These are phyloP conservation scores for Coprinopsis cinerea DNA, from an alignment of 768 basidiomycete species.

Conservation along the genomic window DNA sequence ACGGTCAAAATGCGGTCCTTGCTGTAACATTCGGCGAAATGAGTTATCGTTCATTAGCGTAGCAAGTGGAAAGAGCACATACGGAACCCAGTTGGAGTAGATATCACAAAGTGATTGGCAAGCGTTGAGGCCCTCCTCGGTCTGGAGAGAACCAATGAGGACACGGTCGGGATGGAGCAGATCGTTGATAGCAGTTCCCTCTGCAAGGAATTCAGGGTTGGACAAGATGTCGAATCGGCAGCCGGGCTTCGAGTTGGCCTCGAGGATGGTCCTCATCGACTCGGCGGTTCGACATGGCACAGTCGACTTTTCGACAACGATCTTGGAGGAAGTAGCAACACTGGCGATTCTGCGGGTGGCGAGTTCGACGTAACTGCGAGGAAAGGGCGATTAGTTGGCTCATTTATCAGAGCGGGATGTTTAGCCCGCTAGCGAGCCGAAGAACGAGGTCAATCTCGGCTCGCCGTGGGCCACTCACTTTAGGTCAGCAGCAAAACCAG, in stretches of 20 bases:
- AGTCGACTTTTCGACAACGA: constrained; percentile 99
- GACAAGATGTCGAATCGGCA: constrained; percentile 96
- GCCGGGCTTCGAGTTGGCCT: constrained; percentile 92
- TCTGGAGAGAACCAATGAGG: constrained; percentile 93
- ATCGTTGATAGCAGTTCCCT: constrained; percentile 93
- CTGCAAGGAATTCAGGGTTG: constrained; percentile 98
- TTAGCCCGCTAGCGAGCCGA: no score
- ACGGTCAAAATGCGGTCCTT: constrained; percentile 82
- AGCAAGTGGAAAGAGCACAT: constrained; percentile 28
- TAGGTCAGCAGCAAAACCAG: constrained; percentile 96
- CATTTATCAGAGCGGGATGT: constrained; percentile 2
- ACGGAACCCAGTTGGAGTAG: constrained; percentile 97
- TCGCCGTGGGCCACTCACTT: constrained; percentile 85
- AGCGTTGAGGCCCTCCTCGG: constrained; percentile 77
- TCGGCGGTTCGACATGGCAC: constrained; percentile 98
- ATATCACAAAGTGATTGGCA: constrained; percentile 71
- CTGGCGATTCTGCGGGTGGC: constrained; percentile 95
- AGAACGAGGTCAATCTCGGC: no score
- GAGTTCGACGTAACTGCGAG: constrained; percentile 84
- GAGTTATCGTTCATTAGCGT: neutral
- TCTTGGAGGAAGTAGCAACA: constrained; percentile 87
- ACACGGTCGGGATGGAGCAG: constrained; percentile 91
- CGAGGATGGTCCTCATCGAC: constrained; percentile 98
- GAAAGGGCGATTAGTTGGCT: constrained; percentile 11
- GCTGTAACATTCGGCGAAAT: constrained; percentile 27